phyloP scores from a whole-genome alignment of 805 yeast species.

The Kodamaea neixiangensis region DNA sequence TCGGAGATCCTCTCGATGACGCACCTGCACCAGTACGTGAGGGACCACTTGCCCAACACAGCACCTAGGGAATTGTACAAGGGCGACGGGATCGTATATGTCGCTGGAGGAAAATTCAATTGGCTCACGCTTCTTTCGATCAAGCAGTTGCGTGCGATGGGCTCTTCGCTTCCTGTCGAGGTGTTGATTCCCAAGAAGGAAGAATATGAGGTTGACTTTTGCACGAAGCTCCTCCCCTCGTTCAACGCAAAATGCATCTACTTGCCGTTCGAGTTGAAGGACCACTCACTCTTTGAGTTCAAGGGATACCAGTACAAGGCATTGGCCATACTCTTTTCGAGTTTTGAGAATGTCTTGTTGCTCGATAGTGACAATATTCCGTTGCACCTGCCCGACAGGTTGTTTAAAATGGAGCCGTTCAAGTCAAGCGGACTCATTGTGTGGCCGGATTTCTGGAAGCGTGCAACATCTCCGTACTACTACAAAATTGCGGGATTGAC shows the following conservation, averaged over 20 bases:
- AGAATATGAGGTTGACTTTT: conserved; percentile 69
- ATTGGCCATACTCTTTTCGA: conserved; percentile 40
- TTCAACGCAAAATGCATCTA: conserved; percentile 41
- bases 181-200: conserved; percentile 70
- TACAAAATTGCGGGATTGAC: conserved; percentile 65
- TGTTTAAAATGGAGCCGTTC: conserved; percentile 62
- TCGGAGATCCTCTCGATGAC: conserved; percentile 47
- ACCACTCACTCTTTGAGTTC: conserved; percentile 35
- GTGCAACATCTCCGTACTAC: conserved; percentile 74
- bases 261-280: conserved; percentile 33
- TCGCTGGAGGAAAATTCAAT: conserved; percentile 80
- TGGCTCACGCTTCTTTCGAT: conserved; percentile 70
- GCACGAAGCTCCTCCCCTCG: conserved; percentile 39
- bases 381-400: conserved; percentile 57
- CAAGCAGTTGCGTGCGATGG: conserved; percentile 62
- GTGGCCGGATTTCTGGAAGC: conserved; percentile 91
- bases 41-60: conserved; percentile 43
- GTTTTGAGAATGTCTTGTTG: conserved; percentile 69
- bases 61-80: conserved; percentile 38
- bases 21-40: conserved; percentile 48
- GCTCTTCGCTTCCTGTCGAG: conserved; percentile 76
- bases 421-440: conserved; percentile 53
- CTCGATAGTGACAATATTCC: conserved; percentile 81
- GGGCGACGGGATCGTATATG: conserved; percentile 63
- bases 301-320: conserved; percentile 47